Conservation (phyloP, 257 asterid species). For the Przewalskia tangutica region DNA sequence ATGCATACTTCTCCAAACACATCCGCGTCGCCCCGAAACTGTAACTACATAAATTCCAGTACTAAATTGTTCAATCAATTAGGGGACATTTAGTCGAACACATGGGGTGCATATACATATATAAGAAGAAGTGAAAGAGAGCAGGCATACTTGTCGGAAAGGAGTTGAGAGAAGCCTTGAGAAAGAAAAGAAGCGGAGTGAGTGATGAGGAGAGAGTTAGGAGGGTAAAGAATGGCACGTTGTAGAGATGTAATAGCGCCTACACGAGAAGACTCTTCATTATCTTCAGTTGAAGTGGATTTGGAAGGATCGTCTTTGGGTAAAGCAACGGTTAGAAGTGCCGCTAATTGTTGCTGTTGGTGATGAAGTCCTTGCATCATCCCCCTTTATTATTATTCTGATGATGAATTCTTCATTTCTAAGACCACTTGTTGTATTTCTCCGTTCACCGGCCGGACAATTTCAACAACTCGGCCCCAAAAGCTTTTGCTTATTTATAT, state of each 20-base stretch:
- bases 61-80: neutral
- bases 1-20: constrained; percentile 31
- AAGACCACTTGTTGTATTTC: neutral
- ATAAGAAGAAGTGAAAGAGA: neutral
- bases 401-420: neutral
- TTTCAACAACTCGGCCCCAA: neutral
- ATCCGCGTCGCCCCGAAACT: neutral
- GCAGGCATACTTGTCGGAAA: constrained; percentile 55
- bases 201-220: constrained; percentile 62
- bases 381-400: neutral
- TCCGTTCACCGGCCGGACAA: neutral
- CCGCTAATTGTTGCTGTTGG: constrained; percentile 91
- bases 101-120: neutral
- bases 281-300: constrained; percentile 16
- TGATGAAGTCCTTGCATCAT: constrained; percentile 95
- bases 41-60: too few species aligned
- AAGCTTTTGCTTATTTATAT: neutral
- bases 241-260: constrained; percentile 78
- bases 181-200: constrained; percentile 87
- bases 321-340: constrained; percentile 89
- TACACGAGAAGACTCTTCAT: constrained; percentile 58
- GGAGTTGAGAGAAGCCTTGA: constrained; percentile 80
- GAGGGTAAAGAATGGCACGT: constrained; percentile 81
- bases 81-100: neutral
- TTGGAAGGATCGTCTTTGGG: constrained; percentile 59